Percentiles rank a stretch among this genome's conserved stretches.
These are phyloP conservation scores for Protea cynaroides DNA, from an alignment of 164 flowering plant species.

Conservation along the genomic window DNA sequence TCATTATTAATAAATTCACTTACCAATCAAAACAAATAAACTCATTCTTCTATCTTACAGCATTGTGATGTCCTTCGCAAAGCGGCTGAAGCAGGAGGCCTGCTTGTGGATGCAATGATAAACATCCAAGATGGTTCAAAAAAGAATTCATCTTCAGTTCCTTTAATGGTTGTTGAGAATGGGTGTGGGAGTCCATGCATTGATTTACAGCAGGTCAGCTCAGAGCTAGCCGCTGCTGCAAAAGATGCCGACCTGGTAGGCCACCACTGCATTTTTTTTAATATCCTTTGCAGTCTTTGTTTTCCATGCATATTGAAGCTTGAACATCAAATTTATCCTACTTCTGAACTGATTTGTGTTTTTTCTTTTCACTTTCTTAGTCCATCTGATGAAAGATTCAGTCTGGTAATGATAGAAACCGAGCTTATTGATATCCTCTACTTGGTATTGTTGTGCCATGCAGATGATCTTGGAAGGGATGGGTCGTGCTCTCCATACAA, in stretches of 20 bases:
- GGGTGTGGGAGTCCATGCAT: slow-evolving; percentile 98
- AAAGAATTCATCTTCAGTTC: slow-evolving; percentile 48
- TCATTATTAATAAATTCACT: neutral
- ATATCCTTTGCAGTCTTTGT: neutral
- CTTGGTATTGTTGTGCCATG: slow-evolving; percentile 2
- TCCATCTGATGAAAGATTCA: too few relatives aligned
- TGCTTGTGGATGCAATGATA: slow-evolving; percentile 91
- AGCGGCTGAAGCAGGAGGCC: slow-evolving; percentile 96
- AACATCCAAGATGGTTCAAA: slow-evolving; percentile 43
- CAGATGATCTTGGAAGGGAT: slow-evolving; percentile 97
- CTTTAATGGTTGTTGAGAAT: slow-evolving; percentile 95
- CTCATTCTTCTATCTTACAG: slow-evolving; percentile 35
- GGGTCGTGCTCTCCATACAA: slow-evolving; percentile 97
- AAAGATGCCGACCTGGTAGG: slow-evolving; percentile 93
- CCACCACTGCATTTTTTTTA: neutral
- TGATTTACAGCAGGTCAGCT: slow-evolving; percentile 94
- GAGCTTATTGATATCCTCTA: neutral
- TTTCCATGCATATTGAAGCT: neutral
- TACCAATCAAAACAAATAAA: too few relatives aligned
- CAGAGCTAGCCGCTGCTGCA: slow-evolving; percentile 95
- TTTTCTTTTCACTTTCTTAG: too few relatives aligned
- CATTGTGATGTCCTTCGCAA: slow-evolving; percentile 91
- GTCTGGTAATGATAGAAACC: too few relatives aligned
- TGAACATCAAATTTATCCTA: neutral
- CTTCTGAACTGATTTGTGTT: neutral